Base-by-base conservation (phyloP, 306 rosid genomes). In the Ziziphus jujuba region DNA sequence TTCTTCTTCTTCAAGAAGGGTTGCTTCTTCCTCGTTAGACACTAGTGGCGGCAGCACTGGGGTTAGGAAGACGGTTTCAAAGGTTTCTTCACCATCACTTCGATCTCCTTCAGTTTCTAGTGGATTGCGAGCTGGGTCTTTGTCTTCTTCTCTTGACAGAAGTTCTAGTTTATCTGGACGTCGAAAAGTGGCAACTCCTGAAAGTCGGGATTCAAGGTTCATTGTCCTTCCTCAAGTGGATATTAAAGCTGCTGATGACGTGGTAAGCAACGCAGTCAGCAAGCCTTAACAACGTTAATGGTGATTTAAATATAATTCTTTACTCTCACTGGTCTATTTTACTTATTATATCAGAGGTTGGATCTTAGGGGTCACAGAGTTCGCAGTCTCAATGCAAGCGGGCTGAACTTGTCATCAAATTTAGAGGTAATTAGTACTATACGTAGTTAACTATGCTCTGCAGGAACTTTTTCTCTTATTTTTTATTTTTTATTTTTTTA, bases 291-390 rank as follows among this genome's bases (percentile, higher is more conserved):
- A 28, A 36, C 5, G 72, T 43, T 28, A 16, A 23, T 15, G 47
- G n/a, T 21, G 54, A 49, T 34, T 34, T 49, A 45, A 15, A 47
- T 6, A 22, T 25, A 33, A 34, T 68, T 65, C 71, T 67, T 65
- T 80, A 65, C 61, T 70, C 48, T 36, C 57, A 67, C 61, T 76
- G 34, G 2, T 40, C 70, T 14, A 4, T 57, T 23, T 75, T 50
- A 59, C 65, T 58, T 72, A 50, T 66, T 77, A 63, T 69, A 31
- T 47, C 85, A 93, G 99, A 82, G 97, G 76, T 72, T 95, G 89
- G 99, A 95, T 87, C 99, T 90, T 40, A 87, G 99, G 80, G 99
- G 99, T 57, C 97, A 90, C 73, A 90, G 88, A 80, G 92, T 95
- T 70, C 90, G 90, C 71, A 90, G 87, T 82, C 97, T 95, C 76